Percentiles rank a stretch among this genome's conserved stretches.
These are phyloP conservation scores for Fusarium guadeloupense DNA, from an alignment of 2,329 filamentous ascomycete species.

Conservation along the genomic window DNA sequence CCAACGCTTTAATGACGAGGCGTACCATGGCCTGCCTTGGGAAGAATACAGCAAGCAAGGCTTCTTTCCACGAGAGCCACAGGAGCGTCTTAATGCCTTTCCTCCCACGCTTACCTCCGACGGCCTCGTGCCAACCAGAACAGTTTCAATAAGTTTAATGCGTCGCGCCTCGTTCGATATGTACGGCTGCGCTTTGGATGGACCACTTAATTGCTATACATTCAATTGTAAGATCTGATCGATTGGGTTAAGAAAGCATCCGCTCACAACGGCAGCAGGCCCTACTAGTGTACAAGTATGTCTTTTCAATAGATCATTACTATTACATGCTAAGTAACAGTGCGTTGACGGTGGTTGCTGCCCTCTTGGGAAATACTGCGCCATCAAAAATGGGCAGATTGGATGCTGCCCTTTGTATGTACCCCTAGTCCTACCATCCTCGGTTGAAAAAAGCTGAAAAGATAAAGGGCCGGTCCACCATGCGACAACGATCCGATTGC, in stretches of 20 bases:
- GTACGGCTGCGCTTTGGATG: not conserved
- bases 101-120: not conserved
- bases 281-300: not conserved
- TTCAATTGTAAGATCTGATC: not conserved
- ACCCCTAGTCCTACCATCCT: not conserved
- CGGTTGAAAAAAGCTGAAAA: not conserved
- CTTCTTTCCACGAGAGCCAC: no score
- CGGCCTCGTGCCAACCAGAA: not conserved
- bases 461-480: not conserved
- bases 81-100: no score
- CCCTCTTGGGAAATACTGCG: not conserved
- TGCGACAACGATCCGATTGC: not conserved
- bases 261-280: not conserved
- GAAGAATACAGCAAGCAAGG: no score
- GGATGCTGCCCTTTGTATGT: not conserved
- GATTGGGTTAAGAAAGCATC: no score
- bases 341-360: not conserved
- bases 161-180: no score
- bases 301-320: not conserved
- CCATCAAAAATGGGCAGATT: not conserved
- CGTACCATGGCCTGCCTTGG: no score
- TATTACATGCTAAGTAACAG: not conserved
- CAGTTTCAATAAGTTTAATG: not conserved
- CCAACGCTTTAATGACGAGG: no score
- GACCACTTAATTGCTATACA: not conserved